Evolutionary conservation across 257 asterid species (phyloP).

Genomic region (Gynochthodes officinalis): DNA sequence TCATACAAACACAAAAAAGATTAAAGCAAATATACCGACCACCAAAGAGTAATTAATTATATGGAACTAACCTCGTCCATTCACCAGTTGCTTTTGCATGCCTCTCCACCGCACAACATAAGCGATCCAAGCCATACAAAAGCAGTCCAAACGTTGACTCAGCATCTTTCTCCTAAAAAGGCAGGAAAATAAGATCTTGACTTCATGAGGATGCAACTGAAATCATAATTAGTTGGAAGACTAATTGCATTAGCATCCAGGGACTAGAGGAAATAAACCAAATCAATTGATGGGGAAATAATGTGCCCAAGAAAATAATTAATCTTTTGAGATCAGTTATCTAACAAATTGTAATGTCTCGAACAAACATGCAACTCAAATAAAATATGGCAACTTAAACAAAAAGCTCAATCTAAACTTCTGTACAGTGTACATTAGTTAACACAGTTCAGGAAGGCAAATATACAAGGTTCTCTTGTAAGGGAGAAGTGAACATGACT

Average conservation of each 20-base stretch:
- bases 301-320: background rate
- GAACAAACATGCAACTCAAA: background rate
- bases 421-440: background rate
- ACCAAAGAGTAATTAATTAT: background rate
- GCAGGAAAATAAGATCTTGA: background rate
- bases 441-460: background rate
- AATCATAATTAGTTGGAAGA: background rate
- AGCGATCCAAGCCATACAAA: constrained; percentile 76
- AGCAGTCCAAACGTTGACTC: constrained; percentile 77
- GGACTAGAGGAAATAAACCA: background rate
- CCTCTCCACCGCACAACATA: constrained; percentile 69
- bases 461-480: background rate
- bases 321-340: background rate
- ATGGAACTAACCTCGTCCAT: constrained; percentile 72
- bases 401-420: background rate
- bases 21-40: background rate
- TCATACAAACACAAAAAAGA: background rate
- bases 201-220: background rate
- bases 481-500: background rate
- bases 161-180: constrained; percentile 74
- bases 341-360: background rate
- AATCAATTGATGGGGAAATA: background rate
- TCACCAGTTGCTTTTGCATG: constrained; percentile 89
- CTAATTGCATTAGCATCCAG: too few relatives aligned
- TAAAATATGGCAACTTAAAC: background rate